Conservation (phyloP, 2,329 filamentous ascomycete genomes). For the Clonostachys chloroleuca region DNA sequence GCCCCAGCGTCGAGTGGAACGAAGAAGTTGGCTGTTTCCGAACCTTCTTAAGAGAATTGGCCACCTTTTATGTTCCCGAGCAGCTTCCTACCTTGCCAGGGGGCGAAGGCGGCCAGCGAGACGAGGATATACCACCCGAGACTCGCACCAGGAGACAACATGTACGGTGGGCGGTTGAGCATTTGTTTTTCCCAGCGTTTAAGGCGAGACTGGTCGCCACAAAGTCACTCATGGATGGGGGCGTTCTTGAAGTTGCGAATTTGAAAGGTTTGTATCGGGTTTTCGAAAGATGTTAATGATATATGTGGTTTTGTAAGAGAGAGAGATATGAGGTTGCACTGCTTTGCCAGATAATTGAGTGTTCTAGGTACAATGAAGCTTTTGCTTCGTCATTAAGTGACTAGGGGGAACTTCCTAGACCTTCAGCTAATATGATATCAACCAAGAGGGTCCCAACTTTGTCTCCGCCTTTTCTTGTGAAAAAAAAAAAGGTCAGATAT, state of each 20-base stretch:
- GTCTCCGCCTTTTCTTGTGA: no score
- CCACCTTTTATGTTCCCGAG: constrained; percentile 87
- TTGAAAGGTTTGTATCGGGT: constrained; percentile 90
- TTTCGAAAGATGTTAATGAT: constrained; percentile 80
- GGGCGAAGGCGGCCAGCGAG: constrained; percentile 20
- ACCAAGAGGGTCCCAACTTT: no score
- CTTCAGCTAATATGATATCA: no score
- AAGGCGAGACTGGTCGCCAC: constrained; percentile 81
- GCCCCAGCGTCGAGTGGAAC: constrained; percentile 83
- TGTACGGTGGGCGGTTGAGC: constrained; percentile 73
- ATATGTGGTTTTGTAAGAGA: no score
- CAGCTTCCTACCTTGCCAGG: constrained; percentile 56
- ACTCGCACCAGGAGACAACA: constrained; percentile 59
- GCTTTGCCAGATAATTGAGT: no score
- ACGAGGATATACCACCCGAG: constrained; percentile 38
- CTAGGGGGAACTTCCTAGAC: no score
- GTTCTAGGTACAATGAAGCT: no score
- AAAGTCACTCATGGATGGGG: constrained; percentile 66
- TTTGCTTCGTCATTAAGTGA: no score
- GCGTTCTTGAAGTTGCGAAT: constrained; percentile 82
- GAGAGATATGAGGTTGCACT: no score
- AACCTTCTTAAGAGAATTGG: constrained; percentile 79
- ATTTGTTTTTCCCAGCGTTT: constrained; percentile 86
- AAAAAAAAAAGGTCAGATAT: no score
- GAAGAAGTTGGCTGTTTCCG: constrained; percentile 84